Evolutionary conservation across 2,329 filamentous ascomycete species (phyloP), one percentile per base, ranked within the genome.

Genomic region (Elsinoe necatrix): DNA sequence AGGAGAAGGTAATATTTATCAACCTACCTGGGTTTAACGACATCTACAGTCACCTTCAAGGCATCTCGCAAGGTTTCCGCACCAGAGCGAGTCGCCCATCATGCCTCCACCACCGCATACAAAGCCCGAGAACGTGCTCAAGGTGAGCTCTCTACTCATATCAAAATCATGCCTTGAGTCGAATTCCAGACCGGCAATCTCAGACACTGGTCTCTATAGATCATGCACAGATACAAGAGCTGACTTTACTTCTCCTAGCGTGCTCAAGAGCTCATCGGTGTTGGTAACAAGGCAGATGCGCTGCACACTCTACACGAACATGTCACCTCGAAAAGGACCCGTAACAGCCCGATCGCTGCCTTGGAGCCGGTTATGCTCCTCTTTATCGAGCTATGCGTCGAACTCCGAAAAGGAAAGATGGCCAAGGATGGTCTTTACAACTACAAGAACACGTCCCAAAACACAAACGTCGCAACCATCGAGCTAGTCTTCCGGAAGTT

Each of bases 391-490:
- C 83, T 97, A 59, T 95, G 88, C 64, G 93, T 98, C 68, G 92
- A 97, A 69, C 84, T 96, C 68, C 90, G 93, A 77, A 98, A 97
- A 77, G 93, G 93, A 67, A 98, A 98, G 76, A 82, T 93, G 60
- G 93, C 92, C 73, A 98, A 98, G 81, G 93, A 98, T 77, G 93
- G 93, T 60, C 81, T 98, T 50, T 98, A 97, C 74, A 93, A 96
- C 74, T 98, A 98, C 82, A 98, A 98, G 81, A 98, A 98, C 74
- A 97, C 96, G 65, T 92, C 91, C 57, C 93, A 98, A 74, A 98
- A 98, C 77, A 95, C 92, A 66, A 97, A 97, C 71, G 90, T 98
- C 64, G 90, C 84, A 66, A 98, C 93, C 60, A 98, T 98, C 72
- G 93, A 97, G 85, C 79, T 95, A 65, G 93, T 98, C 63, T 82